Conservation (phyloP, 2,329 filamentous ascomycete species). For the Huntiella bhutanensis region DNA sequence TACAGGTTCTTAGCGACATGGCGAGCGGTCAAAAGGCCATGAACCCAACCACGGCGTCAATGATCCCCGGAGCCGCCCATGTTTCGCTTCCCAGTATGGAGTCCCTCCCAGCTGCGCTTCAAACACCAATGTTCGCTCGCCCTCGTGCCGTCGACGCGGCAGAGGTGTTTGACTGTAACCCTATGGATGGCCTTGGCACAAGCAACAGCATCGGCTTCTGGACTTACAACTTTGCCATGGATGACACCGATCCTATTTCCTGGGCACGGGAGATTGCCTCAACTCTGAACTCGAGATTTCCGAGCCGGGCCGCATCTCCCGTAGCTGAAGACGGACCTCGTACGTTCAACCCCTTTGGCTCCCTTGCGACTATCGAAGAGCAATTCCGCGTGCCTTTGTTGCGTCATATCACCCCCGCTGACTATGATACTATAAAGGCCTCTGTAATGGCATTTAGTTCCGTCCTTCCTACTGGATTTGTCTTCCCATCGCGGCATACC, state of each 20-base stretch:
- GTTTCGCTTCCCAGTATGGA: slow-evolving; percentile 1
- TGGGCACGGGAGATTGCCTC: slow-evolving; percentile 17
- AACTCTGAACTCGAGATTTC: slow-evolving; percentile 32
- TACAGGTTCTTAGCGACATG: background rate
- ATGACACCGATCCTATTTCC: slow-evolving; percentile 5
- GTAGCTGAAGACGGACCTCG: slow-evolving; percentile 31
- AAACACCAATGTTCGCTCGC: background rate
- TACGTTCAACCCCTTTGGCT: slow-evolving; percentile 11
- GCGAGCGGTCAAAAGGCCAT: background rate
- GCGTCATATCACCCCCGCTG: slow-evolving; percentile 31
- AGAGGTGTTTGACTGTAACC: background rate
- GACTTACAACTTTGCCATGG: background rate
- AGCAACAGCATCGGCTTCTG: background rate
- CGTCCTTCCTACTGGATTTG: slow-evolving; percentile 41
- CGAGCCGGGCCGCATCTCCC: slow-evolving; percentile 34
- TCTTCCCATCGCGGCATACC: slow-evolving; percentile 50
- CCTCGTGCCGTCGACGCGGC: background rate
- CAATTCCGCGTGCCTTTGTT: slow-evolving; percentile 19
- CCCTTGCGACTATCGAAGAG: slow-evolving; percentile 17
- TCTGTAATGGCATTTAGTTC: slow-evolving; percentile 42
- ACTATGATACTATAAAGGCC: slow-evolving; percentile 36
- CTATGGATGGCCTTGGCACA: background rate
- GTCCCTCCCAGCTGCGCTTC: background rate
- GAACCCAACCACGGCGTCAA: background rate
- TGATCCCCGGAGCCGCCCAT: background rate